Percentiles rank a stretch among this genome's conserved stretches.
phyloP scores from a whole-genome alignment of 2,329 filamentous ascomycete species.

The Metarhizium anisopliae region DNA sequence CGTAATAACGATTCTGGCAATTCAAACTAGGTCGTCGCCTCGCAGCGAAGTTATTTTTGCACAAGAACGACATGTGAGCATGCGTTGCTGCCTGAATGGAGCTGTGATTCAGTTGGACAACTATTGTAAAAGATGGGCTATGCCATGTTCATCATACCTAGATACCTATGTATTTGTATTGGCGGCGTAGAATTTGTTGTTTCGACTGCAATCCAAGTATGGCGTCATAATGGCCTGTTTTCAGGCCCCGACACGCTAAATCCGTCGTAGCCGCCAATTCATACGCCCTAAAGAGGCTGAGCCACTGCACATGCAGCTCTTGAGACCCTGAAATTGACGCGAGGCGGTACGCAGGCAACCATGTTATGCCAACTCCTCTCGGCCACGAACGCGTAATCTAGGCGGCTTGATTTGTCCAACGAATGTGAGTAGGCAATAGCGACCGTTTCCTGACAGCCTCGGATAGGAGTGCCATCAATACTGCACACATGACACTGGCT shows the following conservation, averaged over 20 bases:
- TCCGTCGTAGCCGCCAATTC: background rate
- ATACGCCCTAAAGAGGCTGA: background rate
- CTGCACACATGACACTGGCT: background rate
- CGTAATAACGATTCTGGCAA: no score
- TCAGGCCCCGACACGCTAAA: background rate
- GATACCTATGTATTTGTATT: no score
- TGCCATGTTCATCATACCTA: no score
- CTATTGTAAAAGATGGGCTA: no score
- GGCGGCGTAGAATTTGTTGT: background rate
- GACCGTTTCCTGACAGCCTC: background rate
- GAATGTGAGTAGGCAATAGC: no score
- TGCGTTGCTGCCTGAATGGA: no score
- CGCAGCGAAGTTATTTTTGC: no score
- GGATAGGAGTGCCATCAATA: background rate
- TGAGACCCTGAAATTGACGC: background rate
- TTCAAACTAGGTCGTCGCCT: no score
- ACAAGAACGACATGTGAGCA: no score
- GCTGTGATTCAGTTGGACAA: no score
- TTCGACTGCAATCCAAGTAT: background rate
- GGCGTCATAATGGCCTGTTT: background rate
- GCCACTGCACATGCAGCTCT: background rate
- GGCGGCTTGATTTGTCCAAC: no score
- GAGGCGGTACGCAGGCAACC: no score
- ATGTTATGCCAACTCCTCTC: background rate
- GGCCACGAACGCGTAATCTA: background rate